phyloP scores from a whole-genome alignment of 306 rosid genomes.

The Cucurbita moschata region DNA sequence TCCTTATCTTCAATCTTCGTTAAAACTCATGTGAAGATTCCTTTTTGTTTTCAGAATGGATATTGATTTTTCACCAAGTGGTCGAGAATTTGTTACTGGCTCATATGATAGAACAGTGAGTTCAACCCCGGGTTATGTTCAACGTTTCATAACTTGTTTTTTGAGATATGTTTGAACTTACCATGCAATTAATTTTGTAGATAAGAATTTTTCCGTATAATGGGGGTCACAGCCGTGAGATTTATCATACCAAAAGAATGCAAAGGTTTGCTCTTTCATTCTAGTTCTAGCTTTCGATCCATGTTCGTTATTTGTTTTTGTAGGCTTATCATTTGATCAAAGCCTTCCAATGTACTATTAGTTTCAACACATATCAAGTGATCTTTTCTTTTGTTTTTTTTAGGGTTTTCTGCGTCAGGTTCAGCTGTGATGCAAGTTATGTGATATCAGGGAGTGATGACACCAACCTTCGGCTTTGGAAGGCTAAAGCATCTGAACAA shows the following conservation, averaged over 20 bases:
- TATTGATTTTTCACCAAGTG: constrained; percentile 91
- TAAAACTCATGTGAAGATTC: neutral
- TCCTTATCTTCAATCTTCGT: neutral
- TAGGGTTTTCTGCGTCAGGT: constrained; percentile 91
- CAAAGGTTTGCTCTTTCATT: constrained; percentile 43
- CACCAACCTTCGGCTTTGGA: constrained; percentile 92
- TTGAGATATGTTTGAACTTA: neutral
- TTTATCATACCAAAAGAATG: constrained; percentile 90
- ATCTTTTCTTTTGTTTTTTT: neutral
- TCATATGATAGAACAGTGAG: constrained; percentile 96
- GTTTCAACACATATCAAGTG: no score
- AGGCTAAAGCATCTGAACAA: constrained; percentile 92
- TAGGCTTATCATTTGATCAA: neutral
- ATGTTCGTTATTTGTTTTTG: neutral
- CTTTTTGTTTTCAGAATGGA: constrained; percentile 50
- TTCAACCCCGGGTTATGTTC: constrained; percentile 6
- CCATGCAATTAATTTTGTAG: constrained; percentile 23
- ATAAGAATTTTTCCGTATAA: constrained; percentile 67
- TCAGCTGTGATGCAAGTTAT: constrained; percentile 85
- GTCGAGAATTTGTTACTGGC: constrained; percentile 96
- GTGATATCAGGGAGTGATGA: constrained; percentile 95
- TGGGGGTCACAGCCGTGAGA: constrained; percentile 91
- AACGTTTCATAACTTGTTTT: neutral
- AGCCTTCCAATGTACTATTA: neutral
- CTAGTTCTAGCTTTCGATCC: neutral